A percentile compares a stretch with the other conserved stretches of the same genome.
Evolutionary conservation across 1,284 basidiomycete genomes (phyloP).

Genomic region (Ustilago tritici): DNA sequence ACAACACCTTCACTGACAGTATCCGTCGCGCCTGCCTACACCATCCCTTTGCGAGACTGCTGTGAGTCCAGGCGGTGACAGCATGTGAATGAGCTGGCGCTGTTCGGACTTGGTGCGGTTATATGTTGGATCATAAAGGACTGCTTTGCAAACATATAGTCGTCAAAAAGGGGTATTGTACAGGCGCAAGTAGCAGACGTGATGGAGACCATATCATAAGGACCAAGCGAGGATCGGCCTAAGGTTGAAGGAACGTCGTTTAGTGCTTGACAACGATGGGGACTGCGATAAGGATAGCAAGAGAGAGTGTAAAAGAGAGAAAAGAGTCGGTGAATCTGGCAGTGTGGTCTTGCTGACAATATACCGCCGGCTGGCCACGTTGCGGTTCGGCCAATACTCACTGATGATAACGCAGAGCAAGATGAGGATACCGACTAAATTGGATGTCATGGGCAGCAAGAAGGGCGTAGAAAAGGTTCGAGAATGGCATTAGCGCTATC

Average conservation of each 20-base stretch:
- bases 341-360: not conserved
- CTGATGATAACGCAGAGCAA: slow-evolving; percentile 68
- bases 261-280: slow-evolving; percentile 61
- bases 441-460: not conserved
- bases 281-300: slow-evolving; percentile 27
- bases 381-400: slow-evolving; percentile 31
- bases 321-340: not conserved
- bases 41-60: not conserved
- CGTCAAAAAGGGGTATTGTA: slow-evolving; percentile 36
- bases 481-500: slow-evolving; percentile 1
- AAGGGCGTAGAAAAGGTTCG: not conserved
- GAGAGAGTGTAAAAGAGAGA: not conserved
- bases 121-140: slow-evolving; percentile 7
- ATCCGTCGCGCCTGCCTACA: not conserved
- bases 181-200: slow-evolving; percentile 32
- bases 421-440: slow-evolving; percentile 64
- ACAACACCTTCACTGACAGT: too few species aligned
- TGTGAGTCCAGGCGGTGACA: not conserved
- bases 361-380: too few species aligned
- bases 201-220: slow-evolving; percentile 7
- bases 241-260: not conserved
- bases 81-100: not conserved
- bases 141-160: slow-evolving; percentile 18
- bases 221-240: not conserved
- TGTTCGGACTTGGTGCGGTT: not conserved